Evolutionary conservation across 164 flowering plant species (phyloP), one percentile per base, ranked within the genome.

Genomic region (Aristolochia fimbriata): DNA sequence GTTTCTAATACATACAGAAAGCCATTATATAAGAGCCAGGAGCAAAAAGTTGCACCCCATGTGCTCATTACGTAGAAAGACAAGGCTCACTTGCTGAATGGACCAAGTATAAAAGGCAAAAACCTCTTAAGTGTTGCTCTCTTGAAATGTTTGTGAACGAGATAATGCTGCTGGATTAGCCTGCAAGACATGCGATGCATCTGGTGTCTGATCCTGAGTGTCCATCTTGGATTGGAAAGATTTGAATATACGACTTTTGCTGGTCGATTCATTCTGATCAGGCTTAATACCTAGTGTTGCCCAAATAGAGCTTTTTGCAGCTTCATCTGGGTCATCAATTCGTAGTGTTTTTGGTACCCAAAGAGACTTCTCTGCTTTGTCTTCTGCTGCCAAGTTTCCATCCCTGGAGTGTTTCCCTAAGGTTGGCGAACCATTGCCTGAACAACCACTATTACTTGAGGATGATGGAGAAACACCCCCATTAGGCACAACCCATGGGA

Each of bases 381-480:
- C 79, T 55, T 75, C 84, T 0, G 50, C 68, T 3, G 25, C 31
- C 12, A 58, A 15, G 59, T 55, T 65, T 31, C 63, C 47, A 30
- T 83, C 86, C 67, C 88, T 73, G 0, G 68, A 72, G 67, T 81
- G 86, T 66, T 83, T 83, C 45, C 86, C 86, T 16, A 80, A 63
- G 47, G 68, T 78, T 50, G 76, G 75, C 2, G 80, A 78, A 61
- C 74, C 67, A 43, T 62, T 74, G 55, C 68, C 74, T 23, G 77
- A 70, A 68, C 75, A 66, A 47, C 71, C 53, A 63, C 74, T 64
- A 59, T 71, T 75, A 68, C 68, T 68, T 12, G 78, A 59, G 61
- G 75, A 69, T 0, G 79, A 63, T 20, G 41, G 53, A 14, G 80
- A 64, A 20, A 66, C 64, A 57, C 74, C 56, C 48, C 75, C 52